Conservation (phyloP, 768 basidiomycete genomes). For the Boletus rubescentipes region DNA sequence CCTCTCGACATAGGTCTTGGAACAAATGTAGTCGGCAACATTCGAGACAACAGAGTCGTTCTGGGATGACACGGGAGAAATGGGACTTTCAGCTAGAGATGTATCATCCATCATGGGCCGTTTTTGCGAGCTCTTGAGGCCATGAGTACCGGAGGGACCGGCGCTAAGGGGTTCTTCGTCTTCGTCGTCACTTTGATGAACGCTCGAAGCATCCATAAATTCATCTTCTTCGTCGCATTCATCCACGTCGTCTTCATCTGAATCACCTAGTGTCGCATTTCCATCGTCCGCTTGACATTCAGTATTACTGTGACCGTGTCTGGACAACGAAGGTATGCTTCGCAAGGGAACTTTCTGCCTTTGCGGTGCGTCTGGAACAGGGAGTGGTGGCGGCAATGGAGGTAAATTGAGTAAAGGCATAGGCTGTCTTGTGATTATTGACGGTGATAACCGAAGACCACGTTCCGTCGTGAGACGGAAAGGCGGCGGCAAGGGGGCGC, state of each 20-base stretch:
- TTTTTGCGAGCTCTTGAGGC: slow-evolving; percentile 11
- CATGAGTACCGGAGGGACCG: slow-evolving; percentile 11
- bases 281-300: slow-evolving; percentile 26
- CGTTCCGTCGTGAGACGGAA: slow-evolving; percentile 33
- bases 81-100: background rate
- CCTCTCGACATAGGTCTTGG: slow-evolving; percentile 9
- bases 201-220: slow-evolving; percentile 34
- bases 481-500: slow-evolving; percentile 18
- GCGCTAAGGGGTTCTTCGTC: slow-evolving; percentile 30
- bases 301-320: slow-evolving; percentile 32
- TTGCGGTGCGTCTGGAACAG: slow-evolving; percentile 10
- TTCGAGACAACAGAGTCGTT: background rate
- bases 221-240: slow-evolving; percentile 38
- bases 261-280: slow-evolving; percentile 20
- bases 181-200: slow-evolving; percentile 39
- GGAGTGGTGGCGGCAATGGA: slow-evolving; percentile 37
- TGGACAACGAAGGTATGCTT: slow-evolving; percentile 55
- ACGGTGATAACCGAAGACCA: slow-evolving; percentile 44
- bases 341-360: slow-evolving; percentile 37
- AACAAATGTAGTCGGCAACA: slow-evolving; percentile 1
- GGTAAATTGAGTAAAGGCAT: slow-evolving; percentile 54
- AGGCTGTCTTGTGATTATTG: slow-evolving; percentile 43
- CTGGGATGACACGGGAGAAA: slow-evolving; percentile 1
- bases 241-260: slow-evolving; percentile 37
- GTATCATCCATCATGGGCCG: slow-evolving; percentile 4